Evolutionary conservation across 2,329 filamentous ascomycete species (phyloP).

Genomic region (Fulvia fulva): DNA sequence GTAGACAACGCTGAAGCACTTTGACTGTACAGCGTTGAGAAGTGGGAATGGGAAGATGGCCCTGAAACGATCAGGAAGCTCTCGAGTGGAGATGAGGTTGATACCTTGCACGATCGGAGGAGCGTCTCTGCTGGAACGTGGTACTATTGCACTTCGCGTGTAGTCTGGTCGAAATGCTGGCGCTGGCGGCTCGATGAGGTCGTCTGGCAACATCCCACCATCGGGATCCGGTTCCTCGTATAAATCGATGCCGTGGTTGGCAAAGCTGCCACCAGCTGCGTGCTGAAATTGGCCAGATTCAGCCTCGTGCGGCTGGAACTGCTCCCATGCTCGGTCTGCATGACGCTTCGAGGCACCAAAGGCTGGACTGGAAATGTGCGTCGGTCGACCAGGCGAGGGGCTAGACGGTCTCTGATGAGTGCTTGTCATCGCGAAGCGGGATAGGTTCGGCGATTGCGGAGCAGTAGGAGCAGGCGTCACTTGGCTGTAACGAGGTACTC

Average conservation of each 20-base stretch:
- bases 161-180: background rate
- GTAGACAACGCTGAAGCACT: slow-evolving; percentile 67
- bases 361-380: slow-evolving; percentile 39
- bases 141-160: background rate
- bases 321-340: background rate
- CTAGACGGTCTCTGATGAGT: slow-evolving; percentile 25
- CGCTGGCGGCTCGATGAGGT: slow-evolving; percentile 3
- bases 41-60: slow-evolving; percentile 67
- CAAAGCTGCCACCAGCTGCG: background rate
- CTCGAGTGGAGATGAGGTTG: slow-evolving; percentile 54
- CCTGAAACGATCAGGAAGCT: slow-evolving; percentile 66
- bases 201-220: slow-evolving; percentile 18
- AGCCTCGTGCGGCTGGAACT: background rate
- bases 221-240: background rate
- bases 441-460: background rate
- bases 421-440: slow-evolving; percentile 26
- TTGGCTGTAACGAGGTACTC: background rate
- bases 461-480: background rate
- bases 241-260: background rate
- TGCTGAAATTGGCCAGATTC: background rate
- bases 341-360: slow-evolving; percentile 33
- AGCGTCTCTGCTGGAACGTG: background rate
- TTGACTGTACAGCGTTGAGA: slow-evolving; percentile 82
- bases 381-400: slow-evolving; percentile 26
- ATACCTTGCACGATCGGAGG: slow-evolving; percentile 55